phyloP scores from a whole-genome alignment of 306 rosid genomes.

The Prunus davidiana region DNA sequence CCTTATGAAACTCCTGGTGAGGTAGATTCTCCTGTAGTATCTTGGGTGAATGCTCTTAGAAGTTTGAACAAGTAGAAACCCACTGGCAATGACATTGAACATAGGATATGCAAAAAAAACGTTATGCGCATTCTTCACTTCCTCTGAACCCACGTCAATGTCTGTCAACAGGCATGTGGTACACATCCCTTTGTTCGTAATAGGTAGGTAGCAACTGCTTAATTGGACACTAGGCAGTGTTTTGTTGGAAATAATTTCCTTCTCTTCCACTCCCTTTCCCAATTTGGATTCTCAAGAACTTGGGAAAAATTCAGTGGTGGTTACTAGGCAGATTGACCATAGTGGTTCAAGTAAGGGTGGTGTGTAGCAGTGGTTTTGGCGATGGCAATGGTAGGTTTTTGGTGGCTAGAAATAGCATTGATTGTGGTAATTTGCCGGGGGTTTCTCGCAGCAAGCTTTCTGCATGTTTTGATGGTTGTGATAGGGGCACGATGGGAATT shows the following conservation, averaged over 20 bases:
- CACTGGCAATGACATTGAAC: neutral
- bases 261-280: neutral
- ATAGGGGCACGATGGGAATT: neutral
- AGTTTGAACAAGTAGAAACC: neutral
- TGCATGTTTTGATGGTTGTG: neutral
- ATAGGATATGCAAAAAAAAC: neutral
- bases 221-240: neutral
- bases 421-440: neutral
- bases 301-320: neutral
- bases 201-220: neutral
- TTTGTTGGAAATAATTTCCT: neutral
- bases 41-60: neutral
- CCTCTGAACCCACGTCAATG: neutral
- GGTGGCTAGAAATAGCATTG: neutral
- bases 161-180: neutral
- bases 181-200: neutral
- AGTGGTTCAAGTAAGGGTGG: neutral
- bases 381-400: neutral
- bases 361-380: neutral
- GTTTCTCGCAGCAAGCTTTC: neutral
- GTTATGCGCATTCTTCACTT: neutral
- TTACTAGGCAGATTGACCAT: neutral
- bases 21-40: neutral
- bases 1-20: neutral
- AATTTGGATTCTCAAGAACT: neutral